These are phyloP conservation scores for Takakia lepidozioides DNA, from an alignment of 225 moss, liverwort and hornwort genomes.

Conservation along the genomic window DNA sequence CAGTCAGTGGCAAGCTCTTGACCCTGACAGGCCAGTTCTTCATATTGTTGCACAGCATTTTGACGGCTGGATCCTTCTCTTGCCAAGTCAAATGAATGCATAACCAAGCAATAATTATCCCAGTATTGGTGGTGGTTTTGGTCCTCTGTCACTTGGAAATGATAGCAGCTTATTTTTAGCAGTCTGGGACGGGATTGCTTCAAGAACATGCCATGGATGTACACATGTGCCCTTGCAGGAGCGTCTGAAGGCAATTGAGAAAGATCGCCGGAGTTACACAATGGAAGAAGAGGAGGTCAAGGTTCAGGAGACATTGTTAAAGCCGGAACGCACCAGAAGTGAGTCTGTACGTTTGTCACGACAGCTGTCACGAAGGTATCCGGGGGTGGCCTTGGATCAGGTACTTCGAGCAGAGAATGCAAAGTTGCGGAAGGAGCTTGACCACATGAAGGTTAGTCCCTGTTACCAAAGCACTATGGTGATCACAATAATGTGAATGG, in stretches of 20 bases:
- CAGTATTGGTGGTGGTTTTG: too few species aligned
- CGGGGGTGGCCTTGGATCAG: conserved; percentile 58
- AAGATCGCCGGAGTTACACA: conserved; percentile 66
- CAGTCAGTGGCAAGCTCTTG: too few species aligned
- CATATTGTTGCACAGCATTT: too few species aligned
- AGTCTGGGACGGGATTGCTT: too few species aligned
- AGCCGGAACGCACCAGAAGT: conserved; percentile 56
- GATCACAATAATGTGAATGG: too few species aligned
- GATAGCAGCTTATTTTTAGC: too few species aligned
- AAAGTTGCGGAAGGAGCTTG: conserved; percentile 75
- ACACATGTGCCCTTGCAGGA: conserved; percentile 29
- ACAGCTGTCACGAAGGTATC: conserved; percentile 77
- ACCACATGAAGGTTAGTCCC: conserved; percentile 34
- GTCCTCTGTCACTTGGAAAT: too few species aligned
- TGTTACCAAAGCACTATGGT: too few species aligned
- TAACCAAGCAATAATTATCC: too few species aligned
- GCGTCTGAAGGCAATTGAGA: conserved; percentile 66
- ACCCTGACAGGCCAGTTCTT: too few species aligned
- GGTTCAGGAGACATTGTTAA: conserved; percentile 58
- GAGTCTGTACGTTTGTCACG: conserved; percentile 66
- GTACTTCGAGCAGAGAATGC: conserved; percentile 74
- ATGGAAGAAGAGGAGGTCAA: conserved; percentile 77
- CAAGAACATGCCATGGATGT: too few species aligned
- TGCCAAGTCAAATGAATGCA: background rate
- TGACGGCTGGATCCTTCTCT: too few species aligned